Percentiles rank a stretch among this genome's conserved stretches.
These are phyloP conservation scores for Cutaneotrichosporon sp. DNA, from an alignment of 1,284 basidiomycete species.

Conservation along the genomic window DNA sequence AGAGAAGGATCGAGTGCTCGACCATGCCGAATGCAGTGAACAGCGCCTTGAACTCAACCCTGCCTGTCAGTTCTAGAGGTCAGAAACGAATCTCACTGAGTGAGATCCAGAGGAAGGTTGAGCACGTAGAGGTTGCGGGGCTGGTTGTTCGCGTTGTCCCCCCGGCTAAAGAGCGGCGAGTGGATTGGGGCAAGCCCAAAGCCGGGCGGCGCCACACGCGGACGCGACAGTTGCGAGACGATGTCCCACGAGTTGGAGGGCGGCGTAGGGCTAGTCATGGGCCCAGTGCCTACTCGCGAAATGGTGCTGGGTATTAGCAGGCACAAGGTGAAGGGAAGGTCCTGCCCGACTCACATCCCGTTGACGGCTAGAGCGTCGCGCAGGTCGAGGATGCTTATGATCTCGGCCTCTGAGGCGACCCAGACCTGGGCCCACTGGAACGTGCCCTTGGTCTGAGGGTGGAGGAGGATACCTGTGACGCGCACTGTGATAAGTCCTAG, in stretches of 20 bases:
- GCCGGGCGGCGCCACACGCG: neutral
- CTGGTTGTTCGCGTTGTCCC: slow-evolving; percentile 23
- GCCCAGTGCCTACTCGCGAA: slow-evolving; percentile 1
- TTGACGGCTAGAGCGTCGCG: slow-evolving; percentile 31
- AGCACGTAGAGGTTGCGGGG: slow-evolving; percentile 49
- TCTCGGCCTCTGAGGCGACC: slow-evolving; percentile 36
- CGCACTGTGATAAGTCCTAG: slow-evolving; percentile 22
- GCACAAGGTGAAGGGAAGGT: slow-evolving; percentile 1
- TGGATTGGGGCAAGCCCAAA: slow-evolving; percentile 11
- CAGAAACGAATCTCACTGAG: slow-evolving; percentile 32
- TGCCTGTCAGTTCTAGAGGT: slow-evolving; percentile 20
- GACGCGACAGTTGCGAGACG: slow-evolving; percentile 12
- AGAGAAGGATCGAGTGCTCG: slow-evolving; percentile 47
- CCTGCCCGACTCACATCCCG: slow-evolving; percentile 36
- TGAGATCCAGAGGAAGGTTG: slow-evolving; percentile 45
- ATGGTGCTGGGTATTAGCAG: slow-evolving; percentile 22
- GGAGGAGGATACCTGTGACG: slow-evolving; percentile 36
- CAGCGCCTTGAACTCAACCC: slow-evolving; percentile 41
- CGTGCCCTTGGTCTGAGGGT: slow-evolving; percentile 20
- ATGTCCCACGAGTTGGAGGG: slow-evolving; percentile 24
- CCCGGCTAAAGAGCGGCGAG: slow-evolving; percentile 4
- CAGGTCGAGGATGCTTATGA: slow-evolving; percentile 34
- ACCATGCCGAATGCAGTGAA: slow-evolving; percentile 40
- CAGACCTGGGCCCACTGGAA: slow-evolving; percentile 45
- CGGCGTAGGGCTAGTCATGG: slow-evolving; percentile 11